Evolutionary conservation across 1,139 yeast species (phyloP).

Genomic region (Candida tropicalis): DNA sequence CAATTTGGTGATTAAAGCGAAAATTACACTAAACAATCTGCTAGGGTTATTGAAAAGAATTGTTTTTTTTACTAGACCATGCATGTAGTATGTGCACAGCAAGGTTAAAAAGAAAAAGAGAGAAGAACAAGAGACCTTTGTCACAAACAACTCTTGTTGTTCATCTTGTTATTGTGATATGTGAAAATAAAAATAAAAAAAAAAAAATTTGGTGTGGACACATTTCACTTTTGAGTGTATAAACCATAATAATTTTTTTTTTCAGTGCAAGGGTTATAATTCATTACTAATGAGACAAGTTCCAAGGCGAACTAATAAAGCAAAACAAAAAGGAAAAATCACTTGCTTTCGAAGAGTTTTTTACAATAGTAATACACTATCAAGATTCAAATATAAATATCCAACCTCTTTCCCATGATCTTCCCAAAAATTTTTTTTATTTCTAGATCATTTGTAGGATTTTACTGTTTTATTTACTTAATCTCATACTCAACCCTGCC

Average conservation of each 20-base stretch:
- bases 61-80: neutral
- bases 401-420: neutral
- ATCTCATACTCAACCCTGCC: neutral
- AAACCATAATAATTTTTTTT: slow-evolving; percentile 1
- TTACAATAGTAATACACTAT: too few species aligned
- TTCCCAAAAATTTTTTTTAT: neutral
- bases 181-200: too few species aligned
- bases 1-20: too few species aligned
- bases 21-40: slow-evolving; percentile 3
- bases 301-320: too few species aligned
- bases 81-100: slow-evolving; percentile 6
- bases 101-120: neutral
- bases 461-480: neutral
- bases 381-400: slow-evolving; percentile 3
- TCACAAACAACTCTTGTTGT: too few species aligned
- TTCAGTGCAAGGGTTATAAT: neutral
- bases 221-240: too few species aligned
- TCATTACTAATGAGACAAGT: neutral
- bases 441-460: neutral
- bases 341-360: neutral
- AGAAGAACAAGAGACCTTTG: neutral
- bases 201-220: too few species aligned
- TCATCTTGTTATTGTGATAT: neutral
- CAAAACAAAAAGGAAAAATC: neutral
- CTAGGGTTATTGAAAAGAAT: too few species aligned